Evolutionary conservation across 306 rosid species (phyloP).

Genomic region (Coriaria nepalensis): DNA sequence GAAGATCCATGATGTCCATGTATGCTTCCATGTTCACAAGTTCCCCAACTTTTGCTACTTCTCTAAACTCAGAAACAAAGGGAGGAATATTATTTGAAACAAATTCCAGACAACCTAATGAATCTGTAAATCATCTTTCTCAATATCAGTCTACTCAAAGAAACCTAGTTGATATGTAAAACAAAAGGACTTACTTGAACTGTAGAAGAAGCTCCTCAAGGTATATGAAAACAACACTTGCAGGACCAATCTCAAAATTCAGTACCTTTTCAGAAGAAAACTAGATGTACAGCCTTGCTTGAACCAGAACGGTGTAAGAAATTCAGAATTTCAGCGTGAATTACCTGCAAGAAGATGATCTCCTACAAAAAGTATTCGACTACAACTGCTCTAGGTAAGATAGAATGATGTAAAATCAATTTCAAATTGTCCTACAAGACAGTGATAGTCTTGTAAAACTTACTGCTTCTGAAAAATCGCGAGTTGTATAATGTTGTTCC

Average conservation of each 20-base stretch:
- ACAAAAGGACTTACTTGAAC: slow-evolving; percentile 36
- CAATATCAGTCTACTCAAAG: slow-evolving; percentile 1
- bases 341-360: slow-evolving; percentile 73
- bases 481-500: slow-evolving; percentile 62
- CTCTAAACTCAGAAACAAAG: slow-evolving; percentile 34
- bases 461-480: slow-evolving; percentile 72
- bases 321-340: slow-evolving; percentile 12
- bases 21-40: slow-evolving; percentile 60
- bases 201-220: slow-evolving; percentile 62
- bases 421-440: background rate
- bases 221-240: slow-evolving; percentile 43
- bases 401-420: slow-evolving; percentile 1
- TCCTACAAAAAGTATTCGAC: slow-evolving; percentile 38
- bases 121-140: background rate
- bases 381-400: slow-evolving; percentile 6
- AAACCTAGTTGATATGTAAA: background rate
- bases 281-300: slow-evolving; percentile 9
- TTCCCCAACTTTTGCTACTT: slow-evolving; percentile 67
- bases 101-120: background rate
- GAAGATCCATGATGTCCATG: slow-evolving; percentile 78
- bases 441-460: slow-evolving; percentile 5
- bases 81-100: slow-evolving; percentile 6
- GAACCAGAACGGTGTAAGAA: slow-evolving; percentile 6
- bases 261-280: slow-evolving; percentile 38
- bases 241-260: slow-evolving; percentile 68